These are phyloP conservation scores for Aureobasidium sp. DNA, from an alignment of 2,329 filamentous ascomycete genomes.

Conservation along the genomic window DNA sequence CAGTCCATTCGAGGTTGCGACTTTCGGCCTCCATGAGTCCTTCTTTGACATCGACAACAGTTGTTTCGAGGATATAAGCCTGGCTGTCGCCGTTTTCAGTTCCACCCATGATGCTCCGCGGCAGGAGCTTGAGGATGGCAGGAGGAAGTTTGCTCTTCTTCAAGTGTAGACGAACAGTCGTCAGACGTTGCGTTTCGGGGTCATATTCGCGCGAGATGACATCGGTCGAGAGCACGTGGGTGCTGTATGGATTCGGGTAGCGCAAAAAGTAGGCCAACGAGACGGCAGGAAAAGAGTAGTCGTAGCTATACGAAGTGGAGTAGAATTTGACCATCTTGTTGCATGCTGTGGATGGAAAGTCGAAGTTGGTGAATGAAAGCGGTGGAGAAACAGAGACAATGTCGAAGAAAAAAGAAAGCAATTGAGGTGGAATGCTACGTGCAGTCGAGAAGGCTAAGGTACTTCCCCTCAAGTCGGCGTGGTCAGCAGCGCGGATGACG, in stretches of 20 bases:
- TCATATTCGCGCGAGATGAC: constrained; percentile 71
- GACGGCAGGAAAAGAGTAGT: constrained; percentile 76
- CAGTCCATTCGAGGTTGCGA: constrained; percentile 74
- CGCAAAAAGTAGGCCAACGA: constrained; percentile 85
- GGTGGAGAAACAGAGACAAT: constrained; percentile 6
- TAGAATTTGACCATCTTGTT: constrained; percentile 46
- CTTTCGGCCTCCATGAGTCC: constrained; percentile 80
- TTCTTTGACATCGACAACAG: constrained; percentile 68
- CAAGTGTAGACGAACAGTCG: constrained; percentile 72
- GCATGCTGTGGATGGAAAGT: constrained; percentile 1
- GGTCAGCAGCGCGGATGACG: constrained; percentile 1
- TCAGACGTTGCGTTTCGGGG: constrained; percentile 62
- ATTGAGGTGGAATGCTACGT: not conserved
- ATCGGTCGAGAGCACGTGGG: constrained; percentile 76
- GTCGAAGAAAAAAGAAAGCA: not conserved
- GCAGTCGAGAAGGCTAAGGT: not conserved
- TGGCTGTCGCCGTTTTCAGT: constrained; percentile 54
- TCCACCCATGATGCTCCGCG: constrained; percentile 59
- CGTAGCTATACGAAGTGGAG: constrained; percentile 59
- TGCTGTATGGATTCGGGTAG: constrained; percentile 79
- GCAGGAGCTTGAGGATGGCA: constrained; percentile 68
- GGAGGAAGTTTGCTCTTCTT: constrained; percentile 73
- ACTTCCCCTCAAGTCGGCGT: not conserved
- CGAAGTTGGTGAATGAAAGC: constrained; percentile 1
- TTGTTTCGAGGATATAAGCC: constrained; percentile 73